Percentiles rank a stretch among this genome's conserved stretches.
Conservation (phyloP, 139 green algal genomes). For the Micractinium sp. region DNA sequence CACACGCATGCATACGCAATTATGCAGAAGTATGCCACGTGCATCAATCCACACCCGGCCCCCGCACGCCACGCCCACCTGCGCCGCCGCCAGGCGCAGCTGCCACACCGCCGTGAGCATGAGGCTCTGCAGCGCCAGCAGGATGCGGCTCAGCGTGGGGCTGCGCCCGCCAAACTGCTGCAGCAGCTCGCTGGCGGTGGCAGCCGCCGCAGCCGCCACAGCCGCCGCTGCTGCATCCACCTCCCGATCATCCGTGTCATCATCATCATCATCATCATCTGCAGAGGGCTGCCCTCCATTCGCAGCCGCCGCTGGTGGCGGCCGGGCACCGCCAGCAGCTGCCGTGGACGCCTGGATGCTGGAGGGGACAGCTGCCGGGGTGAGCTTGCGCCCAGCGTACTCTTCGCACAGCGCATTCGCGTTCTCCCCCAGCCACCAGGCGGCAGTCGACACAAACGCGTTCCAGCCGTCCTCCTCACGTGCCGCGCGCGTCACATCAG, state of each 20-base stretch:
- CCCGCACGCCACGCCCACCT: neutral
- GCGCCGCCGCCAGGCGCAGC: constrained; percentile 43
- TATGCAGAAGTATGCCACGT: no score
- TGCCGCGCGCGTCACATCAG: constrained; percentile 34
- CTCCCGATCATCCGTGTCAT: neutral
- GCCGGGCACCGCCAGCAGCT: neutral
- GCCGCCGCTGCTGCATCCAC: constrained; percentile 1
- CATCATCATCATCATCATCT: neutral
- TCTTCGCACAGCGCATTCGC: constrained; percentile 69
- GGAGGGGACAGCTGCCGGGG: neutral
- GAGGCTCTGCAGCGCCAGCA: constrained; percentile 55
- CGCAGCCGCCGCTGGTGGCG: neutral
- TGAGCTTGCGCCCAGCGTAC: constrained; percentile 37
- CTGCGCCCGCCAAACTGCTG: constrained; percentile 49
- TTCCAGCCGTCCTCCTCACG: constrained; percentile 60
- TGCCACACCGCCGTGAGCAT: constrained; percentile 54
- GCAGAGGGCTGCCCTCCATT: neutral
- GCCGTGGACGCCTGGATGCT: neutral
- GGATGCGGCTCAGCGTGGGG: constrained; percentile 50
- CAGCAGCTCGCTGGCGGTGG: constrained; percentile 11
- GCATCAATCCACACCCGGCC: no score
- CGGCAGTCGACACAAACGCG: constrained; percentile 54
- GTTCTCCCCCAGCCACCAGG: constrained; percentile 86
- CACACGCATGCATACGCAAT: neutral
- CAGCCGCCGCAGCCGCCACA: neutral